These are phyloP conservation scores for Gardenia jasminoides DNA, from an alignment of 257 asterid genomes.

Conservation along the genomic window DNA sequence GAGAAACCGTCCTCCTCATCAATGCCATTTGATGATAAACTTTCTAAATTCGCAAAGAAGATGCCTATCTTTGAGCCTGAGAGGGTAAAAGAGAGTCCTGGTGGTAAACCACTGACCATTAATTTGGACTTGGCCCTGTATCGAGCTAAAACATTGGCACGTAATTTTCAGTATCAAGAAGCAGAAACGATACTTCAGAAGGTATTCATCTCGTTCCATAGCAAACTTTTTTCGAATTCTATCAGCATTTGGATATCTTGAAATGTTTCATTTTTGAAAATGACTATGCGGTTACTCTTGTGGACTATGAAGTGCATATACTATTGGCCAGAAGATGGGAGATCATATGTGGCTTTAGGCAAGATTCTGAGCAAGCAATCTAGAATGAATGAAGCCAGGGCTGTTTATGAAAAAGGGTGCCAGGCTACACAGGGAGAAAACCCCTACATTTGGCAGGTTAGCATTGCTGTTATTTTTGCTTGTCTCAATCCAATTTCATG, in stretches of 20 bases:
- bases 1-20: slow-evolving; percentile 25
- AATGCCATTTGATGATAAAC: slow-evolving; percentile 53
- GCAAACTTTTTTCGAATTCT: not conserved
- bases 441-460: slow-evolving; percentile 98
- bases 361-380: slow-evolving; percentile 71
- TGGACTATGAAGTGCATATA: slow-evolving; percentile 64
- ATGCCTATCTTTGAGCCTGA: slow-evolving; percentile 92
- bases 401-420: slow-evolving; percentile 88
- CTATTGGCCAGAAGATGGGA: slow-evolving; percentile 98
- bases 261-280: not conserved
- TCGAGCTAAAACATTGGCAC: slow-evolving; percentile 61
- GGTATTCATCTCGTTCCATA: slow-evolving; percentile 37
- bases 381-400: slow-evolving; percentile 71
- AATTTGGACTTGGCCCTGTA: slow-evolving; percentile 90
- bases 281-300: slow-evolving; percentile 13
- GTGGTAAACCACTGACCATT: slow-evolving; percentile 66
- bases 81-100: slow-evolving; percentile 45
- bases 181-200: slow-evolving; percentile 71
- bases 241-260: not conserved
- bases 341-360: slow-evolving; percentile 89
- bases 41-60: slow-evolving; percentile 63
- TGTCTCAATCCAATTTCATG: not conserved
- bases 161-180: slow-evolving; percentile 58
- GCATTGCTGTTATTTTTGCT: slow-evolving; percentile 13
- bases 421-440: slow-evolving; percentile 98